Evolutionary conservation across 2,329 filamentous ascomycete genomes (phyloP).

Genomic region (Kalaharituber pfeilii): DNA sequence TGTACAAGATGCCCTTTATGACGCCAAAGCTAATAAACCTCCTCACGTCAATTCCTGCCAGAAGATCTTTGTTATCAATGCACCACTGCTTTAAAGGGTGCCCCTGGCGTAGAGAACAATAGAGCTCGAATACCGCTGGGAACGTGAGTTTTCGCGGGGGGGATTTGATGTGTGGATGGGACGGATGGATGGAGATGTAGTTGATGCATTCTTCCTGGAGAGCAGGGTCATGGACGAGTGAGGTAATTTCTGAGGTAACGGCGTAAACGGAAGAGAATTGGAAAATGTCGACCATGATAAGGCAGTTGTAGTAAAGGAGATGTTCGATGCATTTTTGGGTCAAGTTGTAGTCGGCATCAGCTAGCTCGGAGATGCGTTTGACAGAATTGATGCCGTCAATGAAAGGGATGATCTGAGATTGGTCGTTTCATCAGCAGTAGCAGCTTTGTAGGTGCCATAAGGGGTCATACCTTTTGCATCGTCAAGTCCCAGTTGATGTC

Average conservation of each 20-base stretch:
- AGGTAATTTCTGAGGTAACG: constrained; percentile 56
- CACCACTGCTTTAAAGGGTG: constrained; percentile 80
- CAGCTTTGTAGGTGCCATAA: too few relatives aligned
- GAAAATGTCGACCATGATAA: constrained; percentile 84
- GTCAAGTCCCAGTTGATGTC: constrained; percentile 40
- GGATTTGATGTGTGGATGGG: constrained; percentile 16
- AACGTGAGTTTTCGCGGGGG: constrained; percentile 9
- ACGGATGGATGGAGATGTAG: constrained; percentile 47
- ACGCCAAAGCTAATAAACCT: constrained; percentile 89
- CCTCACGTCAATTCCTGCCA: constrained; percentile 67
- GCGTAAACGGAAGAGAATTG: constrained; percentile 88
- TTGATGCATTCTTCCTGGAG: constrained; percentile 76
- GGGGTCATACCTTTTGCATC: constrained; percentile 31
- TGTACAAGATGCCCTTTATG: constrained; percentile 85
- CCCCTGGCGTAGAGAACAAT: constrained; percentile 67
- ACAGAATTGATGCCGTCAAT: constrained; percentile 88
- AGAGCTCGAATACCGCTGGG: constrained; percentile 54
- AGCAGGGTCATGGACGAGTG: constrained; percentile 58
- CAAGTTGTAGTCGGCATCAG: constrained; percentile 72
- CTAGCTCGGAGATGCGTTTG: constrained; percentile 64
- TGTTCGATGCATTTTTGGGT: constrained; percentile 76
- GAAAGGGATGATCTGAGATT: constrained; percentile 61
- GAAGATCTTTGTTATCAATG: constrained; percentile 50
- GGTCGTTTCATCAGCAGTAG: too few relatives aligned
- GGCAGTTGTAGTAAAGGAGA: constrained; percentile 79